A percentile compares a stretch with the other conserved stretches of the same genome.
Evolutionary conservation across 805 yeast genomes (phyloP).

Genomic region (Candida argentea): DNA sequence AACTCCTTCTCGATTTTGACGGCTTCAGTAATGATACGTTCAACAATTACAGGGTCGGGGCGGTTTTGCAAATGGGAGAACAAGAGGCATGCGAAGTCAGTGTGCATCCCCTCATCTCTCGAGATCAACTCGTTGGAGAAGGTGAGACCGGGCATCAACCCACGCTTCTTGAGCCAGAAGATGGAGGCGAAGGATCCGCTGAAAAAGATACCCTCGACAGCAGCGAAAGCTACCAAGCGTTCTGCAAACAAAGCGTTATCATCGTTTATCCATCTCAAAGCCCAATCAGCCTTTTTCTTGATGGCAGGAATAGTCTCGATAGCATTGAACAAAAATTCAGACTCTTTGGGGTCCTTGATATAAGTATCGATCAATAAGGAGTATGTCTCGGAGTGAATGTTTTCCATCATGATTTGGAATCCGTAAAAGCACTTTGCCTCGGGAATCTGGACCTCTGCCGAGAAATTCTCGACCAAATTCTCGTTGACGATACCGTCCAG

Average conservation of each 20-base stretch:
- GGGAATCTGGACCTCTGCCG: constrained; percentile 93
- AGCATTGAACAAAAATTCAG: constrained; percentile 86
- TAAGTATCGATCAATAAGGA: constrained; percentile 90
- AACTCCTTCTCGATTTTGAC: constrained; percentile 90
- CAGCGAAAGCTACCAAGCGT: constrained; percentile 96
- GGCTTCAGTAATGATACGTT: constrained; percentile 87
- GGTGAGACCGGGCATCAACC: constrained; percentile 97
- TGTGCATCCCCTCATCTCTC: constrained; percentile 98
- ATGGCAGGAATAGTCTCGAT: constrained; percentile 94
- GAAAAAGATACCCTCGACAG: constrained; percentile 98
- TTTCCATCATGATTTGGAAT: constrained; percentile 99
- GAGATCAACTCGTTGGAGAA: constrained; percentile 96
- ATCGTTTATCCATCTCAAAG: constrained; percentile 92
- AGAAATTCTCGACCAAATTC: constrained; percentile 92
- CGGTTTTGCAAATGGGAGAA: constrained; percentile 89
- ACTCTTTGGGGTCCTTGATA: constrained; percentile 91
- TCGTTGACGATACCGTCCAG: constrained; percentile 98
- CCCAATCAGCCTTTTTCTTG: constrained; percentile 98
- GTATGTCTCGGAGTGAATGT: constrained; percentile 96
- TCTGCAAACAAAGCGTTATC: constrained; percentile 84
- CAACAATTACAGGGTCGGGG: constrained; percentile 71
- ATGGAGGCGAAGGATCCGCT: constrained; percentile 97
- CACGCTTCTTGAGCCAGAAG: constrained; percentile 98
- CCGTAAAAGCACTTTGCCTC: constrained; percentile 99
- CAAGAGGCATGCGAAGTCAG: constrained; percentile 94